These are phyloP conservation scores for Phaeotremella fagi DNA, from an alignment of 768 basidiomycete species.

Conservation along the genomic window DNA sequence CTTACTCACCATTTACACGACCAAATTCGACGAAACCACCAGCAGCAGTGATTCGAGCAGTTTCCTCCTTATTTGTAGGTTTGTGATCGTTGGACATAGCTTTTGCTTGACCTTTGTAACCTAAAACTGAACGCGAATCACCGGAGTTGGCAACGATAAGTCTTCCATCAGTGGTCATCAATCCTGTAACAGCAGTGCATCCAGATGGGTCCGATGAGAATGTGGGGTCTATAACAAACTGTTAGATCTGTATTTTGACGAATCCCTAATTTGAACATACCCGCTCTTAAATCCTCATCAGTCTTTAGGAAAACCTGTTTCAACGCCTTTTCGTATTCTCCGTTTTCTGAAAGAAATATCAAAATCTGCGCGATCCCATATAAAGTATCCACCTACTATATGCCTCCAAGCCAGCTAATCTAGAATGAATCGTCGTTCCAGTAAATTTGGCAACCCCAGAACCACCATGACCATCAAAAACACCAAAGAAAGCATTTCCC, in stretches of 20 bases:
- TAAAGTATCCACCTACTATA: slow-evolving; percentile 39
- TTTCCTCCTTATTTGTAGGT: slow-evolving; percentile 82
- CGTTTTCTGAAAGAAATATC: slow-evolving; percentile 30
- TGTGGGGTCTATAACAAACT: slow-evolving; percentile 61
- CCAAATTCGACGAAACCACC: slow-evolving; percentile 96
- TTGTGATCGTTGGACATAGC: slow-evolving; percentile 93
- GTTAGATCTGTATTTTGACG: neutral
- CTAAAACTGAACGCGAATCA: slow-evolving; percentile 86
- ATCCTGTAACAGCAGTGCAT: slow-evolving; percentile 85
- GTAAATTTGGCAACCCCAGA: slow-evolving; percentile 46
- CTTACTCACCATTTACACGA: slow-evolving; percentile 77
- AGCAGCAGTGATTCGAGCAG: slow-evolving; percentile 74
- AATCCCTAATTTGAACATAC: slow-evolving; percentile 50
- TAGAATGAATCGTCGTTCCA: slow-evolving; percentile 43
- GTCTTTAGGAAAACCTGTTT: slow-evolving; percentile 88
- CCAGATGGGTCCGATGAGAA: slow-evolving; percentile 90
- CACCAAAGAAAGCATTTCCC: slow-evolving; percentile 74
- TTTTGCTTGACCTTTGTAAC: slow-evolving; percentile 77
- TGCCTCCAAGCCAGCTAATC: slow-evolving; percentile 36
- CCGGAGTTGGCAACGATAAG: slow-evolving; percentile 78
- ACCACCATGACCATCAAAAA: slow-evolving; percentile 99
- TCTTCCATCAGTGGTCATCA: slow-evolving; percentile 71
- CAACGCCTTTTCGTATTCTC: slow-evolving; percentile 69
- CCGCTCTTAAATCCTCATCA: slow-evolving; percentile 84
- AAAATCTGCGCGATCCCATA: neutral